Percentiles rank a stretch among this genome's conserved stretches.
Evolutionary conservation across 148 eudicot genomes (phyloP).

Genomic region (Drosera capensis): DNA sequence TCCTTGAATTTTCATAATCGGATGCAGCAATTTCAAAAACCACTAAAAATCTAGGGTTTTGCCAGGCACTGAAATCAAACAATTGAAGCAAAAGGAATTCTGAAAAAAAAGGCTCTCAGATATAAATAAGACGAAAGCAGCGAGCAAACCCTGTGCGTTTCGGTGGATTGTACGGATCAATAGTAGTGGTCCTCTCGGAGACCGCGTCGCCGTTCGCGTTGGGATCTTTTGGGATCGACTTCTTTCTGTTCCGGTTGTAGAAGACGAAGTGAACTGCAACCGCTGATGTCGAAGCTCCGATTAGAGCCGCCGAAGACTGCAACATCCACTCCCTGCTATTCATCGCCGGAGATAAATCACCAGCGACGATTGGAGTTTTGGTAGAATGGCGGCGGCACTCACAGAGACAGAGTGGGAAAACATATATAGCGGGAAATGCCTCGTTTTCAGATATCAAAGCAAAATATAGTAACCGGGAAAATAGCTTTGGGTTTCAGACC

Average conservation of each 20-base stretch:
- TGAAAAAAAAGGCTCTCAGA: background rate
- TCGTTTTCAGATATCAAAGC: no score
- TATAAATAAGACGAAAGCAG: background rate
- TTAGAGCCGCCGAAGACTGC: conserved; percentile 35
- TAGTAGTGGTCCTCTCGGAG: conserved; percentile 7
- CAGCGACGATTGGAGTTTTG: no score
- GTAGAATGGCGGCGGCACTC: no score
- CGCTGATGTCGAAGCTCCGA: conserved; percentile 47
- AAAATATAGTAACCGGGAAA: no score
- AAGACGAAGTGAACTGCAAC: conserved; percentile 25
- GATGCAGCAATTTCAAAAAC: background rate
- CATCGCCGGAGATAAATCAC: no score
- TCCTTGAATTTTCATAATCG: background rate
- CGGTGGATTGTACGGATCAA: conserved; percentile 48
- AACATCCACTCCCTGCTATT: conserved; percentile 34
- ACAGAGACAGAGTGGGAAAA: no score
- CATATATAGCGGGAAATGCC: no score
- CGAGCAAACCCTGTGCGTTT: conserved; percentile 49
- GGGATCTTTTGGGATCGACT: conserved; percentile 2
- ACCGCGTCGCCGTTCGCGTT: conserved; percentile 7
- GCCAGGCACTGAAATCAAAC: no score
- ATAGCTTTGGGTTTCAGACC: no score
- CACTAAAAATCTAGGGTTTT: background rate
- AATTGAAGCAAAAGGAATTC: background rate
- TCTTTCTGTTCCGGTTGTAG: conserved; percentile 15